These are phyloP conservation scores for Bipolaris cookei DNA, from an alignment of 2,329 filamentous ascomycete genomes.

Conservation along the genomic window DNA sequence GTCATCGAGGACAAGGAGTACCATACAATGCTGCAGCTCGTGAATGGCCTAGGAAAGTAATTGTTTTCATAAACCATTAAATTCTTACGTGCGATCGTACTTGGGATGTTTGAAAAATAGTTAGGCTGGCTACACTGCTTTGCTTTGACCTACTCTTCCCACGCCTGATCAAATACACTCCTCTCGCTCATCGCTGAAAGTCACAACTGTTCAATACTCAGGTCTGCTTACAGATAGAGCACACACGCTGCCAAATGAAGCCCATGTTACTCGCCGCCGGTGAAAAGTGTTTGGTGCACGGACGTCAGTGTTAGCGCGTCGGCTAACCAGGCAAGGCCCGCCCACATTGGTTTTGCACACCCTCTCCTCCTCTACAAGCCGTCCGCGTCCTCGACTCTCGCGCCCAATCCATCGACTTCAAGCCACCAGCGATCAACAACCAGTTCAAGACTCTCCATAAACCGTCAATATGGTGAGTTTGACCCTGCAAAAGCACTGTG, in stretches of 20 bases:
- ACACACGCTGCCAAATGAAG: neutral
- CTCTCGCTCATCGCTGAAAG: no score
- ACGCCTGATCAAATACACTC: neutral
- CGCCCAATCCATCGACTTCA: conserved; percentile 45
- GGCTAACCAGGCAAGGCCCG: conserved; percentile 5
- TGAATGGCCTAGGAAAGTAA: neutral
- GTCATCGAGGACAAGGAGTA: conserved; percentile 1
- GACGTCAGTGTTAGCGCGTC: conserved; percentile 1
- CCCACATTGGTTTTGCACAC: conserved; percentile 4
- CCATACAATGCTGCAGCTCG: neutral
- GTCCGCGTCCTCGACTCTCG: conserved; percentile 44
- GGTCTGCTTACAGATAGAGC: no score
- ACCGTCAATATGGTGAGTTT: conserved; percentile 51
- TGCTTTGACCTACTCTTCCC: neutral
- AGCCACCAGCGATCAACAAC: conserved; percentile 37
- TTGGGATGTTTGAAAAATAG: neutral
- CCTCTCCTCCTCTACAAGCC: conserved; percentile 30
- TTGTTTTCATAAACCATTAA: neutral
- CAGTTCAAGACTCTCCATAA: conserved; percentile 41
- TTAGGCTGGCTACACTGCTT: neutral
- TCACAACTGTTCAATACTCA: no score
- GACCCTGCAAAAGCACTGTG: conserved; percentile 17
- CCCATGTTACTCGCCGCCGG: neutral
- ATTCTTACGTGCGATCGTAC: neutral
- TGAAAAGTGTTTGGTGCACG: neutral